Conservation (phyloP, 371 early-diverging fungal genomes). For the Paraphysoderma sedebokerense region DNA sequence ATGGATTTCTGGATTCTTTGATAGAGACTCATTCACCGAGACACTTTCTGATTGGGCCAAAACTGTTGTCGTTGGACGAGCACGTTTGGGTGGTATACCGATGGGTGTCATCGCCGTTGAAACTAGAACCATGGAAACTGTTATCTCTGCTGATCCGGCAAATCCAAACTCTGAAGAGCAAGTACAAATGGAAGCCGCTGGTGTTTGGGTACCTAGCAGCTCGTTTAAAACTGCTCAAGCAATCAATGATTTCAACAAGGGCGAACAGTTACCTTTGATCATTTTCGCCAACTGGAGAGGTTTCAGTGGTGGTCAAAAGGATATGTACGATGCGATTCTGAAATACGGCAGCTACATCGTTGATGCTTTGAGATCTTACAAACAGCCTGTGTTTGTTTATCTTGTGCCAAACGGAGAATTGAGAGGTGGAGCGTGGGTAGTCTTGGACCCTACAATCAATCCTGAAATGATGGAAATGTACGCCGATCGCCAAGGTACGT, state of each 20-base stretch:
- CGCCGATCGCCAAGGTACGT: too few relatives aligned
- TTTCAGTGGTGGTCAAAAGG: conserved; percentile 96
- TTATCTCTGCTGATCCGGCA: conserved; percentile 89
- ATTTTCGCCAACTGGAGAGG: conserved; percentile 99
- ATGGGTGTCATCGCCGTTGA: conserved; percentile 97
- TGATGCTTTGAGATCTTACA: conserved; percentile 81
- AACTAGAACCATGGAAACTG: conserved; percentile 74
- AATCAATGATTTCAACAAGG: conserved; percentile 94
- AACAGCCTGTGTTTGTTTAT: conserved; percentile 96
- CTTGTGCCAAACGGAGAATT: conserved; percentile 88
- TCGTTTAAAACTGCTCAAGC: conserved; percentile 98
- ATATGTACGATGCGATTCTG: conserved; percentile 95
- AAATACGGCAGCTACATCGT: conserved; percentile 97
- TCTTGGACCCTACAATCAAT: conserved; percentile 96
- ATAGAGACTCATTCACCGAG: conserved; percentile 77
- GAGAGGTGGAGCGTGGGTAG: conserved; percentile 99
- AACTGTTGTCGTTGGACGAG: conserved; percentile 81
- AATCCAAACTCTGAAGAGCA: conserved; percentile 76
- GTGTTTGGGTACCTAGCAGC: conserved; percentile 97
- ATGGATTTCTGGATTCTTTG: conserved; percentile 81
- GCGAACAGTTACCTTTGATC: conserved; percentile 93
- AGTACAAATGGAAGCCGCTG: conserved; percentile 79
- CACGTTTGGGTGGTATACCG: conserved; percentile 88
- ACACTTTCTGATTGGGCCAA: conserved; percentile 51
- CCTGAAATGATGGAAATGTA: conserved; percentile 96